These are phyloP conservation scores for Podila epigama DNA, from an alignment of 192 early-diverging fungal species.

Conservation along the genomic window DNA sequence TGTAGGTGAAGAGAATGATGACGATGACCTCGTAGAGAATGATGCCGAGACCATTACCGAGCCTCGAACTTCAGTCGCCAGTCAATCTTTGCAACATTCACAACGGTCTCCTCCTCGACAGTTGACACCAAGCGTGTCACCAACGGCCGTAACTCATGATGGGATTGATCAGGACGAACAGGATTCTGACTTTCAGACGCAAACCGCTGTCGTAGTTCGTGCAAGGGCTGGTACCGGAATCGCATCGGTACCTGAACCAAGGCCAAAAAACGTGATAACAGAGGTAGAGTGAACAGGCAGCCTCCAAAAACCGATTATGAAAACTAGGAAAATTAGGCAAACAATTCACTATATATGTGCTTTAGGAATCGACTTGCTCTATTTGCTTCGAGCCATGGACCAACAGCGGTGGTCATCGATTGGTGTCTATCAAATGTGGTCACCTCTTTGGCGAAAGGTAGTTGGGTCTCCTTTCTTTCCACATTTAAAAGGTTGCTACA, in stretches of 20 bases:
- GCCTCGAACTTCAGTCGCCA: too few relatives aligned
- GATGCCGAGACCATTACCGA: too few relatives aligned
- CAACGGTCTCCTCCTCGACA: neutral
- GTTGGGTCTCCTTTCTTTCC: neutral
- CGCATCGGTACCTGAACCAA: constrained; percentile 16
- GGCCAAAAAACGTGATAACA: constrained; percentile 25
- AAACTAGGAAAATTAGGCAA: neutral
- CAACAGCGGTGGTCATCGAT: constrained; percentile 37
- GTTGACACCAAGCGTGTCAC: neutral
- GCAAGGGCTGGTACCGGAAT: constrained; percentile 4
- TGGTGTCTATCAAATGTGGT: constrained; percentile 44
- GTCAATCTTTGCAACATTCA: too few relatives aligned
- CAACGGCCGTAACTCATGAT: too few relatives aligned
- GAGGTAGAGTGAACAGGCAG: constrained; percentile 1
- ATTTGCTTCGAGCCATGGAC: constrained; percentile 51
- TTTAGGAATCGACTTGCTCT: constrained; percentile 39
- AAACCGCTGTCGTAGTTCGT: constrained; percentile 8
- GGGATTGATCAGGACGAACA: neutral
- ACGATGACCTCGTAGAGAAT: too few relatives aligned
- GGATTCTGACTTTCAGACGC: constrained; percentile 37
- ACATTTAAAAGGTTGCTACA: neutral
- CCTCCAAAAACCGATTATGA: neutral
- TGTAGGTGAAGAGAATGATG: too few relatives aligned
- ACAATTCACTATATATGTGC: neutral
- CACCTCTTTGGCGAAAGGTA: constrained; percentile 51